Base-by-base conservation (phyloP, 441 rosid species). In the Geranium incanum region DNA sequence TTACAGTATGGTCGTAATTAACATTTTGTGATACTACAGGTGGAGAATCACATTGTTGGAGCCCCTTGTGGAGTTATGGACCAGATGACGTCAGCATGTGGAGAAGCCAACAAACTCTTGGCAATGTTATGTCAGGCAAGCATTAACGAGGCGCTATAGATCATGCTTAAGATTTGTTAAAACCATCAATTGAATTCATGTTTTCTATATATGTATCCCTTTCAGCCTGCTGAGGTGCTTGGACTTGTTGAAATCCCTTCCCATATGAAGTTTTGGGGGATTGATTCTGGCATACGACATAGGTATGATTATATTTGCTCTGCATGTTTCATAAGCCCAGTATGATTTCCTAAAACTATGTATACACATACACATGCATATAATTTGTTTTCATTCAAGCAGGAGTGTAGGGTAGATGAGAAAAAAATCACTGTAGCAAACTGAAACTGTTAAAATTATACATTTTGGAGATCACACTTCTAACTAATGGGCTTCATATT, bases 41-140 rank as follows among this genome's bases (percentile, higher is more conserved):
- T 95, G 78, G 99, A 95, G 82, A 95, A 93, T 85, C 99, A 89
- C 79, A 88, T 95, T 76, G 99, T 95, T 75, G 99, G 99, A 81
- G 99, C 99, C 75, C 99, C 99, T n/a, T 95, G 99, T 72, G 99
- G 99, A 71, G 97, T 95, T 68, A 91, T 95, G 99, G 99, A 95
- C 83, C 99, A 95, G 85, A 95, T 95, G 99, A 87, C 99, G 52
- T 91, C 99, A 36, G 94, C 97, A 16, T 95, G 98, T 69, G 99
- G 99, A 60, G 99, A 95, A 81, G 93, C 98, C 74, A 87, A 95
- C 85, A 91, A 93, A 79, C 93, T 95, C 66, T 88, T 95, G 78
- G 99, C 97, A 72, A 95, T 95, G 98, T 84, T 95, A 76, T 93
- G 99, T 88, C 98, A 93, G 91, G 99, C 90, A 86, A 68, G 1